These are phyloP conservation scores for Alternaria novae-zelandiae DNA, from an alignment of 2,329 filamentous ascomycete species.

Conservation along the genomic window DNA sequence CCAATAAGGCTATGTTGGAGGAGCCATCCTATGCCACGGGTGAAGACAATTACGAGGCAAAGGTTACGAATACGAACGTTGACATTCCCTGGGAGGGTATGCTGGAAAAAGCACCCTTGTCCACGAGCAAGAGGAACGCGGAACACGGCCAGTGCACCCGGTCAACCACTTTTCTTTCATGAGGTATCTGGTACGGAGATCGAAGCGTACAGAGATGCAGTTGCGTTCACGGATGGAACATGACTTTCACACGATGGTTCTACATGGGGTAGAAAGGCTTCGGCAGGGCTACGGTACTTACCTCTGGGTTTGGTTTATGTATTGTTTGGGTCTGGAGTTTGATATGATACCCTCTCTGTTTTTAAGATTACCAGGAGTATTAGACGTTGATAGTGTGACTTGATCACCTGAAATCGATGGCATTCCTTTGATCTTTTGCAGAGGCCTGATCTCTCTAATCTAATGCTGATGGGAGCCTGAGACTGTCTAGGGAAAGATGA, in stretches of 20 bases:
- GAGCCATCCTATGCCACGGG: too few species aligned
- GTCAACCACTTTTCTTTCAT: too few species aligned
- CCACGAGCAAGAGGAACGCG: too few species aligned
- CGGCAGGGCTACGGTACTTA: background rate
- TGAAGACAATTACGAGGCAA: background rate
- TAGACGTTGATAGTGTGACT: background rate
- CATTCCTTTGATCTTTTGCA: background rate
- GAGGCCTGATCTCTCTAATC: background rate
- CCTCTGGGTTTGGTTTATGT: background rate
- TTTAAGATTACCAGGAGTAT: background rate
- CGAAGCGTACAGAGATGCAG: background rate
- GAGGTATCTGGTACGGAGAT: too few species aligned
- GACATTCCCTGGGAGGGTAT: background rate
- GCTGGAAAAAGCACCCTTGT: too few species aligned
- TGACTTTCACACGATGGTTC: background rate
- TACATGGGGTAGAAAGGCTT: background rate
- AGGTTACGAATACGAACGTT: background rate
- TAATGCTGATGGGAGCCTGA: background rate
- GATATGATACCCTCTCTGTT: constrained; percentile 2
- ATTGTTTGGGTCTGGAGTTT: background rate
- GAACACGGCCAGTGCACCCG: too few species aligned
- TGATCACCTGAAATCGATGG: background rate
- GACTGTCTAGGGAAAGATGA: background rate
- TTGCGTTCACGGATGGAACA: background rate
- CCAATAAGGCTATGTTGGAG: background rate